A percentile compares a stretch with the other conserved stretches of the same genome.
Evolutionary conservation across 2,329 filamentous ascomycete genomes (phyloP).

Genomic region (Gnomoniopsis sp.): DNA sequence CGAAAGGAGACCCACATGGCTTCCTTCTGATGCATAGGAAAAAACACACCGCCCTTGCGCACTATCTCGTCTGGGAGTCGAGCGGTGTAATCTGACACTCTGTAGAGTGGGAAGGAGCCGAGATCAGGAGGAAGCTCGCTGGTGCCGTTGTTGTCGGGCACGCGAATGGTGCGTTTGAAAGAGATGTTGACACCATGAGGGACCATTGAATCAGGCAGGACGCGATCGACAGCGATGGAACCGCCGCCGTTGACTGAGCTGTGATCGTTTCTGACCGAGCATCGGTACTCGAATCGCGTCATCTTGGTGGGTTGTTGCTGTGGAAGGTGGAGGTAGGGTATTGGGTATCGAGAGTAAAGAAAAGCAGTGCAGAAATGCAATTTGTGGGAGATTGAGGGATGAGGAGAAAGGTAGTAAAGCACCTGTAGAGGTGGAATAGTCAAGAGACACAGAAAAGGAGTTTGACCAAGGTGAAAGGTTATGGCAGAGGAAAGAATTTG

Average conservation of each 20-base stretch:
- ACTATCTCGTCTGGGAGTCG: not conserved
- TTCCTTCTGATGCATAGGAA: slow-evolving; percentile 43
- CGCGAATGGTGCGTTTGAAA: not conserved
- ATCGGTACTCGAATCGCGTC: not conserved
- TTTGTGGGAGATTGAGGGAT: too few relatives aligned
- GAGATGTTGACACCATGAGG: not conserved
- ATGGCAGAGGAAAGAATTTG: too few relatives aligned
- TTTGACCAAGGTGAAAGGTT: too few relatives aligned
- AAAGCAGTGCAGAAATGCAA: too few relatives aligned
- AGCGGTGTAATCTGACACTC: not conserved
- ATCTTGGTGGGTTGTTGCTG: not conserved
- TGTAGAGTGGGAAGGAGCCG: not conserved
- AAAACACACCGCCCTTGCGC: slow-evolving; percentile 3
- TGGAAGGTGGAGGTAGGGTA: not conserved
- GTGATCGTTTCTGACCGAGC: not conserved
- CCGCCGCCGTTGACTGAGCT: not conserved
- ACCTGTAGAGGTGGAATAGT: too few relatives aligned
- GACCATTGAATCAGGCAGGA: not conserved
- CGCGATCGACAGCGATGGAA: not conserved
- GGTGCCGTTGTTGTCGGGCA: not conserved
- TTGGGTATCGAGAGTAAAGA: not conserved
- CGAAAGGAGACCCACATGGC: slow-evolving; percentile 37
- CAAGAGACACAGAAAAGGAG: too few relatives aligned
- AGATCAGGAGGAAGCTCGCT: not conserved
- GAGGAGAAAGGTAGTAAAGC: too few relatives aligned